Evolutionary conservation across 2,329 filamentous ascomycete species (phyloP), one percentile per base, ranked within the genome.

Genomic region (Pestalotiopsis sp.): DNA sequence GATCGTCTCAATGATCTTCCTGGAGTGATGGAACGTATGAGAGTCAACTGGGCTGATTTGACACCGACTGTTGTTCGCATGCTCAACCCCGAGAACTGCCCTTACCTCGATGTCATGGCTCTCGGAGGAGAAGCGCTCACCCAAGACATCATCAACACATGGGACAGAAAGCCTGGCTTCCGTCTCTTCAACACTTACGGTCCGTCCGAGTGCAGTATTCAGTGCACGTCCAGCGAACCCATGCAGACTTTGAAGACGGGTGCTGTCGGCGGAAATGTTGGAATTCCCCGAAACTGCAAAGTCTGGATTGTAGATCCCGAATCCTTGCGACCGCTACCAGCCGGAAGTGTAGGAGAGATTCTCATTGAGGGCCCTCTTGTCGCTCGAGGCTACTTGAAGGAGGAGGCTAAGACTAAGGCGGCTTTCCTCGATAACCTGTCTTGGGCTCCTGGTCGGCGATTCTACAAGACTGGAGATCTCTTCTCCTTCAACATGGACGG

Each of bases 1-100:
- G 75, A 80, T 25, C 76, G 79, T 7, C 73, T 80, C n/a, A 66
- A 64, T 25, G 77, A 81, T 69, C 73, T 83, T 14, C 72, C 75
- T 4, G 75, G 74, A 20, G 78, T 74, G 31, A 74, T 67, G 38
- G 27, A 38, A 45, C 27, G 56, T 13, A 41, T 59, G 56, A 31
- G 36, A 45, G 73, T 76, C 62, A 76, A 75, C 68, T 64, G 61
- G 60, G 72, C 72, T 62, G 69, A 72, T 39, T 68, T 79, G 4
- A 78, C 77, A 2, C 76, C 77, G 1, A 75, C 77, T 0, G 73
- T 78, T n/a, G 75, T 73, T 2, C 68, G 69, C 5, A 60, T 77
- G 36, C 69, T 78, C 27, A 65, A 72, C 12, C 75, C 75, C 2
- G 59, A 70, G 36, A 69, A 70, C 31, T 71, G 77, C 2, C 75